These are phyloP conservation scores for Scheffersomyces ergatensis DNA, from an alignment of 805 yeast genomes.

Conservation along the genomic window DNA sequence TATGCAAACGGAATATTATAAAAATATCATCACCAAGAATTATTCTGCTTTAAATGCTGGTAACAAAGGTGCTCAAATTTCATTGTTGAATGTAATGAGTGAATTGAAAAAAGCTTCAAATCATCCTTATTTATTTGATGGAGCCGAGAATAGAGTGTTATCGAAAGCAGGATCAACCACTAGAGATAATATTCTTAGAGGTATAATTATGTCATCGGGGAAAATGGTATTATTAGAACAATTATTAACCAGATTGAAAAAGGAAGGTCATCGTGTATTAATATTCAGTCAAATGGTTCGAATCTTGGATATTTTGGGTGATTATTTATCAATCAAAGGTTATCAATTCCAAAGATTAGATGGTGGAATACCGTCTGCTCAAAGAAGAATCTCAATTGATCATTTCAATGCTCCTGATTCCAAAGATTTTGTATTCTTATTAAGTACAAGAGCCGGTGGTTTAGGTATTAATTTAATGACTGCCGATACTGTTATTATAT, in stretches of 20 bases:
- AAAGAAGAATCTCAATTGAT: slow-evolving; percentile 91
- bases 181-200: slow-evolving; percentile 80
- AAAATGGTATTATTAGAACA: slow-evolving; percentile 96
- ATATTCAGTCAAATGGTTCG: slow-evolving; percentile 98
- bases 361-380: slow-evolving; percentile 94
- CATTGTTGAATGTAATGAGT: slow-evolving; percentile 87
- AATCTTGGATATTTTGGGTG: slow-evolving; percentile 92
- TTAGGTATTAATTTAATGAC: slow-evolving; percentile 98
- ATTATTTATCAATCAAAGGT: slow-evolving; percentile 84
- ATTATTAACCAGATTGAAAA: slow-evolving; percentile 73
- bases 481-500: slow-evolving; percentile 96
- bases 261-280: slow-evolving; percentile 94
- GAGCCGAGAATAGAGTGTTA: slow-evolving; percentile 82
- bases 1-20: slow-evolving; percentile 91
- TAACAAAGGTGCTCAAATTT: slow-evolving; percentile 67
- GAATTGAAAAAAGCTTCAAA: slow-evolving; percentile 96
- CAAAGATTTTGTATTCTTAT: slow-evolving; percentile 82
- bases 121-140: slow-evolving; percentile 93
- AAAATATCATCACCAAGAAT: slow-evolving; percentile 88
- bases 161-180: slow-evolving; percentile 58
- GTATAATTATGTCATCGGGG: slow-evolving; percentile 96
- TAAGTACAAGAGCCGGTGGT: slow-evolving; percentile 98
- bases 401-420: slow-evolving; percentile 95
- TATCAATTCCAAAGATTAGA: slow-evolving; percentile 88
- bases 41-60: slow-evolving; percentile 91